Percentiles rank a stretch among this genome's conserved stretches.
Evolutionary conservation across 768 basidiomycete species (phyloP).

Genomic region (Plicaturopsis crispa): DNA sequence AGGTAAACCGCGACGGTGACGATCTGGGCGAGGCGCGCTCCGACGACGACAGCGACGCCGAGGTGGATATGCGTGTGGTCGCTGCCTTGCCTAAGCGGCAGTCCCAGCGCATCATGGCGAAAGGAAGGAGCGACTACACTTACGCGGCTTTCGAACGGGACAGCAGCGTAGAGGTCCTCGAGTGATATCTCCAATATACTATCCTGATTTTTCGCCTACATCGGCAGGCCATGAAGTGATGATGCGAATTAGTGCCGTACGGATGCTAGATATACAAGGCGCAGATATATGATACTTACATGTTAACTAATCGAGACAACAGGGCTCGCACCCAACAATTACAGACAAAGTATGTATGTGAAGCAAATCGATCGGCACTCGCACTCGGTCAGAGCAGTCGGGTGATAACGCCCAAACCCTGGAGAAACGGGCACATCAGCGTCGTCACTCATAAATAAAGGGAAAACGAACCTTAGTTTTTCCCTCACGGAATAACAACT

Average conservation of each 20-base stretch:
- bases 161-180: too few relatives aligned
- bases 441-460: conserved; percentile 3
- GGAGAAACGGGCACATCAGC: conserved; percentile 6
- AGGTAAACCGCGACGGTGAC: too few relatives aligned
- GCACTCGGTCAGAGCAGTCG: conserved; percentile 38
- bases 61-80: too few relatives aligned
- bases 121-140: too few relatives aligned
- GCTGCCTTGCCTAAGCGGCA: too few relatives aligned
- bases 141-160: too few relatives aligned
- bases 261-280: conserved; percentile 7
- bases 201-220: too few relatives aligned
- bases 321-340: conserved; percentile 13
- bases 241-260: conserved; percentile 5
- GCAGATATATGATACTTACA: conserved; percentile 1
- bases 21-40: too few relatives aligned
- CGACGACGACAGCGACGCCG: too few relatives aligned
- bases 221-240: neutral
- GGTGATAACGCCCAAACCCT: conserved; percentile 79
- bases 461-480: conserved; percentile 72
- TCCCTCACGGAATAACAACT: conserved; percentile 89
- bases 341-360: conserved; percentile 2
- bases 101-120: too few relatives aligned
- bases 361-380: conserved; percentile 1
- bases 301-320: conserved; percentile 8
- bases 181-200: too few relatives aligned